These are phyloP conservation scores for Ceratobasidium sp. DNA, from an alignment of 1,284 basidiomycete genomes.

Conservation along the genomic window DNA sequence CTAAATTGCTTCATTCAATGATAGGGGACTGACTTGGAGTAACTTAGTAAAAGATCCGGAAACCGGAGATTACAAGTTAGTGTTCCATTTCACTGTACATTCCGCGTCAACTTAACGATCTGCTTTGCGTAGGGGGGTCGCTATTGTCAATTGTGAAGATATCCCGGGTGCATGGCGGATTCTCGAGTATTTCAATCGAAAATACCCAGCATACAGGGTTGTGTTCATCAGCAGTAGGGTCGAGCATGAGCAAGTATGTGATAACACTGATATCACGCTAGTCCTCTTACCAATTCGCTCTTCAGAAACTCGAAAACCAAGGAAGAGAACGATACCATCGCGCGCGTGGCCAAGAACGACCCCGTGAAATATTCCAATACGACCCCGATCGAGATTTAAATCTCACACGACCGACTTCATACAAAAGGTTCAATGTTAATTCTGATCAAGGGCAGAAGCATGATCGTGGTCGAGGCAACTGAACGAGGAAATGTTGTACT, in stretches of 20 bases:
- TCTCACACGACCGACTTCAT: not conserved
- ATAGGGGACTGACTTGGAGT: not conserved
- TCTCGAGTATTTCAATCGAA: slow-evolving; percentile 24
- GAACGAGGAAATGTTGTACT: not conserved
- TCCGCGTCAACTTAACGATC: not conserved
- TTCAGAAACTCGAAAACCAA: not conserved
- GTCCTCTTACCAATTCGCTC: not conserved
- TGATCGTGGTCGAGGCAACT: not conserved
- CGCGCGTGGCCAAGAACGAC: not conserved
- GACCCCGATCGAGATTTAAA: not conserved
- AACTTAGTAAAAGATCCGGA: slow-evolving; percentile 5
- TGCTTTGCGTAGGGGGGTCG: not conserved
- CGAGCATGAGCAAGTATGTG: slow-evolving; percentile 4
- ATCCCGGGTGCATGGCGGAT: slow-evolving; percentile 10
- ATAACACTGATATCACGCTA: not conserved
- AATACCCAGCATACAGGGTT: slow-evolving; percentile 12
- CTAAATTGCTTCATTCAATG: too few species aligned
- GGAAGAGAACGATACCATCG: too few species aligned
- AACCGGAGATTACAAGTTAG: slow-evolving; percentile 25
- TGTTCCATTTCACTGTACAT: not conserved
- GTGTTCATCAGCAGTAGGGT: not conserved
- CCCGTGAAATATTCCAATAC: not conserved
- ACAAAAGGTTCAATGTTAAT: not conserved
- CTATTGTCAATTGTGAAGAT: slow-evolving; percentile 14
- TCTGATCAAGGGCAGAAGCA: not conserved